A percentile compares a stretch with the other conserved stretches of the same genome.
Conservation (phyloP, 345 rosid species). For the Nephelium lappaceum region DNA sequence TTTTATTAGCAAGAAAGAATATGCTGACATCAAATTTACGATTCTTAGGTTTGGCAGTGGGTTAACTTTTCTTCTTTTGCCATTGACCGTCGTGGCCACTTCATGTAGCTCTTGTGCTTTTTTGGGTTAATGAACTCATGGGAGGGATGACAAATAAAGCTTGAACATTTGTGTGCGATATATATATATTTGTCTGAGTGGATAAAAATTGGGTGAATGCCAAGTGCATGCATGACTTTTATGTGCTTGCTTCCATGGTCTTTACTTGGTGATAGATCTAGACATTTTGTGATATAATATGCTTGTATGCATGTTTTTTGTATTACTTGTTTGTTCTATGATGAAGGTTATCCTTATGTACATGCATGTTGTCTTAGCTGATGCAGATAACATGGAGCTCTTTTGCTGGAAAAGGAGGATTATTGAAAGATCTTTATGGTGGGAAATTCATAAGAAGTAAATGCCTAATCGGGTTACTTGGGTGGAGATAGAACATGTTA, state of each 20-base stretch:
- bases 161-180: not conserved
- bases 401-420: conserved; percentile 30
- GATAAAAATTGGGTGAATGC: not conserved
- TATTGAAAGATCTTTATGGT: conserved; percentile 33
- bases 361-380: not conserved
- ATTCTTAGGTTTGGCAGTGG: too few species aligned
- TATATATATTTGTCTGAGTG: not conserved
- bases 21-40: too few species aligned
- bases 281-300: not conserved
- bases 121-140: not conserved
- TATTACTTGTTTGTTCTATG: not conserved
- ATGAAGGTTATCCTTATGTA: not conserved
- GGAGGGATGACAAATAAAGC: too few species aligned
- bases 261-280: not conserved
- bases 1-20: too few species aligned
- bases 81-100: too few species aligned
- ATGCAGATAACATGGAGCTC: conserved; percentile 43
- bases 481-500: conserved; percentile 46
- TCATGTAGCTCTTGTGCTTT: not conserved
- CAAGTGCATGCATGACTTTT: not conserved
- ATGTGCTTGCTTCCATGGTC: not conserved
- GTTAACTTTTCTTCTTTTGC: too few species aligned
- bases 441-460: conserved; percentile 39
- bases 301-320: not conserved
- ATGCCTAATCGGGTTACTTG: conserved; percentile 45